A percentile compares a stretch with the other conserved stretches of the same genome.
These are phyloP conservation scores for Penicillium occitanis DNA, from an alignment of 2,329 filamentous ascomycete species.

Conservation along the genomic window DNA sequence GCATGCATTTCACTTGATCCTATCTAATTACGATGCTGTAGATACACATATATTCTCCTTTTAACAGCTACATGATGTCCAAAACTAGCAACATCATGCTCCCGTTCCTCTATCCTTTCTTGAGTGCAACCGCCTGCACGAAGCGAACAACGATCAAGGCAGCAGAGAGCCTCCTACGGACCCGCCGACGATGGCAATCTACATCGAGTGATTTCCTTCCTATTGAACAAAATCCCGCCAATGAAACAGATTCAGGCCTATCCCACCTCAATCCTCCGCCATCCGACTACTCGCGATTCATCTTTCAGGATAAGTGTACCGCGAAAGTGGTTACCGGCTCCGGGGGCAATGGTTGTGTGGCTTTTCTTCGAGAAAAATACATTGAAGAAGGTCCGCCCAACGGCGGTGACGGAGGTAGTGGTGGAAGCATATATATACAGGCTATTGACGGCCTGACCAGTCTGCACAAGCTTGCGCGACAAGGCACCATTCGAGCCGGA, in stretches of 20 bases:
- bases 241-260: constrained; percentile 28
- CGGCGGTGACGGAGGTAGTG: constrained; percentile 88
- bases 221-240: constrained; percentile 5
- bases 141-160: constrained; percentile 21
- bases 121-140: constrained; percentile 25
- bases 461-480: constrained; percentile 82
- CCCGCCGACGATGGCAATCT: constrained; percentile 28
- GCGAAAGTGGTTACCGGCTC: constrained; percentile 74
- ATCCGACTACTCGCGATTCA: constrained; percentile 77
- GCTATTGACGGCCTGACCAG: constrained; percentile 88
- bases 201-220: constrained; percentile 19
- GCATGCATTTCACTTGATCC: neutral
- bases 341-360: constrained; percentile 90
- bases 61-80: constrained; percentile 21
- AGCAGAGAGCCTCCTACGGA: constrained; percentile 16
- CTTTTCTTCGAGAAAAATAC: constrained; percentile 89
- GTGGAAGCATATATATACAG: constrained; percentile 92
- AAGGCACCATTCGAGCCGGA: constrained; percentile 59
- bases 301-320: constrained; percentile 83
- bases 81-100: constrained; percentile 27
- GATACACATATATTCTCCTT: neutral
- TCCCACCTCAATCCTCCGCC: constrained; percentile 75
- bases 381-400: constrained; percentile 86
- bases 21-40: neutral
- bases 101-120: constrained; percentile 39